Evolutionary conservation across 768 basidiomycete genomes (phyloP), one percentile per base, ranked within the genome.

Genomic region (Leucocoprinus sp.): DNA sequence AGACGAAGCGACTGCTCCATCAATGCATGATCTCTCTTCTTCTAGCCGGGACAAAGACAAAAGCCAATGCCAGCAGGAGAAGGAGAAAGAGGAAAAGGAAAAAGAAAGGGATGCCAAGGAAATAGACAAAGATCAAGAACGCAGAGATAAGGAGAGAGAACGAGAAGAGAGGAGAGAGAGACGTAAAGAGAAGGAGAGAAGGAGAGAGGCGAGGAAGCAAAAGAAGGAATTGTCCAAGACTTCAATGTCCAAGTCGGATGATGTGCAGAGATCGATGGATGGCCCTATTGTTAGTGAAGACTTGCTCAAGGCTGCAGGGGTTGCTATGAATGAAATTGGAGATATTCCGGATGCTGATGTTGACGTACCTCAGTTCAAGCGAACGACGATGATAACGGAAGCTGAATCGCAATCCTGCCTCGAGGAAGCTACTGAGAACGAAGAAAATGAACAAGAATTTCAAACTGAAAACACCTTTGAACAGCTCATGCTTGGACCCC

Each of bases 91-190:
- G 28, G 41, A 37, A 14, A 21, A 19, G 29, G 27, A 49, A 15
- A 52, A 55, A 24, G 47, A 35, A 33, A 50, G 34, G 8, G 27
- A 37, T 5, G 45, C 42, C 11, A 54, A 60, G 51, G 45, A 37
- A 23, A 57, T 60, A 28, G 54, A 57, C 5, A 52, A 47, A 23
- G 42, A 51, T 15, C 50, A 53, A 17, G 51, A 38, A 40, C 50
- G 39, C 48, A 55, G 52, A 43, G 54, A 57, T 3, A 52, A 44
- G 41, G 48, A 51, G 21, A 50, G 31, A 33, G 21, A 43, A 31
- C 43, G 35, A 29, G 38, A 34, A 22, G 42, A 46, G 34, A 38
- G 41, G 41, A 37, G 42, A 19, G 51, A 52, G 42, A 50, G 36
- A 21, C 23, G 50, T 35, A 59, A 56, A 52, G 57, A 48, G 33